Base-by-base conservation (phyloP, 202 grass and related monocot genomes). In the Carex sylvatica region DNA sequence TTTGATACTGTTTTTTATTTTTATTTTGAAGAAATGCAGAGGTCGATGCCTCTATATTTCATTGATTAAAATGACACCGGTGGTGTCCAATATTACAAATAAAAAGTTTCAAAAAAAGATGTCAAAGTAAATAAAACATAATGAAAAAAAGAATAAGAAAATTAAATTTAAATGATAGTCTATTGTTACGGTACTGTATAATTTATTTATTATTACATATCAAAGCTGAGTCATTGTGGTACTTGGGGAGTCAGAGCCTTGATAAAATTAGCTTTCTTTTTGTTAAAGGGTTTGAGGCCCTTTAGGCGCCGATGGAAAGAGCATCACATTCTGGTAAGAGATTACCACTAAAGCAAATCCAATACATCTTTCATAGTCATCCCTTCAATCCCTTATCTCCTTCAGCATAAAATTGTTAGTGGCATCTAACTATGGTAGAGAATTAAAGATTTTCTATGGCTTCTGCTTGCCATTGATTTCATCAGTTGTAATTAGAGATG, bases 351-450 rank as follows among this genome's bases (percentile, higher is more conserved):
- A 62, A 51, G 42, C 69, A 26, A 14, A 42, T 72, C 26, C 18
- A 72, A 72, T 2, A 5, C 42, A 72, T 72, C 40, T 72, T 72
- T 72, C 28, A 55, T 58, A 36, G 51, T 58, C 49, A 76, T 56
- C 51, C 72, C 2, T 69, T 40, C 33, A 42, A 68, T 68, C 30
- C 26, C 26, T 74, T 12, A 74, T 74, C 72, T 51, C 9, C n/a
- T 22, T 49, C n/a, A 42, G 18, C 16, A 61, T 75, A 18, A 14
- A 56, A 76, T 35, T 58, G 22, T 28, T 54, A 35, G 72, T 56
- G 72, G 49, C 72, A 75, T 75, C 38, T 31, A 51, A 75, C 49
- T n/a, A 56, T 33, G 71, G 24, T 76, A n/a, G n/a, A 54, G 66
- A 42, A 70, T 11, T 11, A 44, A 2, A 35, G 51, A 58, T 76